Base-by-base conservation (phyloP, 805 yeast species). In the Pichia manshurica region DNA sequence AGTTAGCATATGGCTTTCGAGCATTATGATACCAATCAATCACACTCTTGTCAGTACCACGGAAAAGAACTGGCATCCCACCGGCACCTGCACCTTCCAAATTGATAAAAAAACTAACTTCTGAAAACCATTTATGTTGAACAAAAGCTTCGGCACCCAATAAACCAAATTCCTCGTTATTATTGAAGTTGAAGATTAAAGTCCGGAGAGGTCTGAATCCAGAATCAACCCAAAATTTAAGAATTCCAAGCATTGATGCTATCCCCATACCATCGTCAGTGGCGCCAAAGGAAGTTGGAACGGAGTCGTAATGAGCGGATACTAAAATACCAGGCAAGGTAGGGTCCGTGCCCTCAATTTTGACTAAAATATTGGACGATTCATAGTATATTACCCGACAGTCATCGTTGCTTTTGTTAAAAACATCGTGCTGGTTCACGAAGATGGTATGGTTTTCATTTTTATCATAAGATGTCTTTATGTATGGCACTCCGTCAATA, bases 21-120 rank as follows among this genome's bases (percentile, higher is more conserved):
- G 79, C 90, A 36, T 29, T 41, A 20, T 71, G 63, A 52, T 76
- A 75, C 53, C 78, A 74, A 50, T 76, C 75, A 1, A 84, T 79
- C 12, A 87, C 78, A 1, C 85, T 86, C 52, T 73, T 74, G 60
- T 88, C 95, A 0, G 95, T 79, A n/a, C 89, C 81, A 63, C 96
- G 75, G 63, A 90, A 88, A 42, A 89, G 67, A 19, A 87, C 72
- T 1, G 96, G 86, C 54, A 84, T 79, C 4, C 93, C 90, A 22
- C 96, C 96, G 1, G 93, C 84, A 2, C 96, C 96, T 0, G 96
- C 87, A 16, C 96, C 96, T 69, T 89, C 97, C 53, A 89, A 68
- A 61, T 90, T 90, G 54, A 89, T 71, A 48, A 90, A 84, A 58
- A 75, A 83, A 36, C 69, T 69, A 2, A 84, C 80, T 15, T 76